Evolutionary conservation across 75 land plant species (phyloP), one percentile per base, ranked within the genome.

Genomic region (Ceratopteris richardii): DNA sequence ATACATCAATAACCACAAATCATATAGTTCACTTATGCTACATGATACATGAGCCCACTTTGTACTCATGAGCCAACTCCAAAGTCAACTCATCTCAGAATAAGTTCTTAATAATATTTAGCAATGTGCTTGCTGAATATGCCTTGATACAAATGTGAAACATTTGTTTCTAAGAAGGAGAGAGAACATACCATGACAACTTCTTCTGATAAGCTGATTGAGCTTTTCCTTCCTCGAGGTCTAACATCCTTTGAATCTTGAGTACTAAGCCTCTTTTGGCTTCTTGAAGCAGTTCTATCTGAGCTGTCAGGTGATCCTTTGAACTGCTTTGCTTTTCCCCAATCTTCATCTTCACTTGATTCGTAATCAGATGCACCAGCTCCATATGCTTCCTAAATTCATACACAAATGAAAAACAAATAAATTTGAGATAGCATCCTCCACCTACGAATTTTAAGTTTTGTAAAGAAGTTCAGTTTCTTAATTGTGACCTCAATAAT

Each of bases 281-380:
- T 51, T 23, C 23, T 9, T 2, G 27, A 21, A 17, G 31, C 29
- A 54, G 17, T 6, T 54, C 29, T 28, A 2, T 26, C 29, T 54
- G 17, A 5, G 57, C 27, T 26, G 18, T 5, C 17, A 22, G 18
- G 9, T 20, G 29, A 28, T 54, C 31, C 31, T 30, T 54, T 20
- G 11, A 3, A 28, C 31, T 30, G 59, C n/a, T 57, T 57, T 33
- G 12, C 2, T n/a, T 36, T 57, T 33, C 43, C 40, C 1, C 2
- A 33, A 20, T 33, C 59, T 10, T 57, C 59, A 57, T 57, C 42
- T 20, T 57, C 59, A 31, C 59, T 57, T 57, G 59, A 40, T 1
- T 40, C 59, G 16, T 27, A 27, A 11, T 57, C 43, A 17, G 43
- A 33, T 57, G 39, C 59, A 33, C 31, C 31, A n/a, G 39, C 43